Evolutionary conservation across 1,139 yeast genomes (phyloP).

Genomic region (Nakaseomyces bracarensis): DNA sequence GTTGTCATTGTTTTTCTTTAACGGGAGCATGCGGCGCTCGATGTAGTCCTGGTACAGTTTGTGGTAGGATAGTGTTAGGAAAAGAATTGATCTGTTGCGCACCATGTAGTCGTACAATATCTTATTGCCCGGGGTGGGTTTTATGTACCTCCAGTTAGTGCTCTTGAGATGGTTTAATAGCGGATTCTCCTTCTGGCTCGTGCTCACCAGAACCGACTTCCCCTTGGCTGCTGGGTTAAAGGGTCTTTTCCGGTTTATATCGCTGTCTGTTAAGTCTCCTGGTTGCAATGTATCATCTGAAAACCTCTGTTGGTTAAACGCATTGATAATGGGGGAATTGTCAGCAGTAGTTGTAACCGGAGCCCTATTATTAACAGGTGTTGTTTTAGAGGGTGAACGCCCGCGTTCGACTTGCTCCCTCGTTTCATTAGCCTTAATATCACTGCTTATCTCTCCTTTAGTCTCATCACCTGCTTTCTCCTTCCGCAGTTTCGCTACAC

Average conservation of each 20-base stretch:
- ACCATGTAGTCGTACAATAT: constrained; percentile 63
- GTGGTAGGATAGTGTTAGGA: constrained; percentile 73
- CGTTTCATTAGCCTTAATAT: too few species aligned
- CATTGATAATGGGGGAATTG: constrained; percentile 16
- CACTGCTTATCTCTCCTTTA: background rate
- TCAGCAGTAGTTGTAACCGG: background rate
- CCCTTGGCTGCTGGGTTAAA: constrained; percentile 6
- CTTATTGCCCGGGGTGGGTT: constrained; percentile 34
- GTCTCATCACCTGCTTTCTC: constrained; percentile 15
- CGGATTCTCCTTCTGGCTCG: constrained; percentile 56
- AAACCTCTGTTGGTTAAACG: constrained; percentile 22
- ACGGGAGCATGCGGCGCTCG: constrained; percentile 55
- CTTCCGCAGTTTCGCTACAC: constrained; percentile 44
- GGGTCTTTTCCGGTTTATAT: constrained; percentile 11
- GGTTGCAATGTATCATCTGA: background rate
- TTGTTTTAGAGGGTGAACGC: too few species aligned
- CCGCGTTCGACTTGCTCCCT: too few species aligned
- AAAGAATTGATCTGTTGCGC: constrained; percentile 55
- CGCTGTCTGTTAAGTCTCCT: too few species aligned
- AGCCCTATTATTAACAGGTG: background rate
- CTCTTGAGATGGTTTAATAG: constrained; percentile 41
- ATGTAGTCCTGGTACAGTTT: constrained; percentile 84
- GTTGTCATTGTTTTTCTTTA: constrained; percentile 46
- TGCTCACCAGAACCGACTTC: constrained; percentile 39
- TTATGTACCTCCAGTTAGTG: constrained; percentile 44